phyloP scores from a whole-genome alignment of 192 early-diverging fungal genomes.

The Coemansia sp. region DNA sequence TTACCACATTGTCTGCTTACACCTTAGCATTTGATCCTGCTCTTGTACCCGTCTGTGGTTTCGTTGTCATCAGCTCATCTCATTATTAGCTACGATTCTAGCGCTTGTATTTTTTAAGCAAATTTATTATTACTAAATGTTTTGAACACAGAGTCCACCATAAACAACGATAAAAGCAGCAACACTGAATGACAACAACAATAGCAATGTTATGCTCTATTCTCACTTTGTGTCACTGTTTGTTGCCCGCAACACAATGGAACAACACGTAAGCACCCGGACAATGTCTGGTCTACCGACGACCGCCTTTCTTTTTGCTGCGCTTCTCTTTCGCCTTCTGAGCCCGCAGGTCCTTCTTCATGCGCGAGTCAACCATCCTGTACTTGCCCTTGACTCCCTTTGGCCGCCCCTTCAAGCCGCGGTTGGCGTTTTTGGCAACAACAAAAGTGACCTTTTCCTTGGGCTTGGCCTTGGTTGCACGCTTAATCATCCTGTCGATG shows the following conservation, averaged over 20 bases:
- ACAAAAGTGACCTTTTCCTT: constrained; percentile 83
- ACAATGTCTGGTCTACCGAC: constrained; percentile 9
- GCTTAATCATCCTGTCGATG: constrained; percentile 83
- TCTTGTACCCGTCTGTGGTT: constrained; percentile 4
- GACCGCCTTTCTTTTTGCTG: constrained; percentile 21
- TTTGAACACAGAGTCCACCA: no score
- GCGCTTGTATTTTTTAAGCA: no score
- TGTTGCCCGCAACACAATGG: neutral
- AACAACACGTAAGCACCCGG: neutral
- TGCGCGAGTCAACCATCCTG: constrained; percentile 94
- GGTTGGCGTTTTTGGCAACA: constrained; percentile 81
- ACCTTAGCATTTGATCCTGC: neutral
- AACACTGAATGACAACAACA: no score
- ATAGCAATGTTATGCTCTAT: no score
- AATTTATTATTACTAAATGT: no score
- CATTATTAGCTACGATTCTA: no score
- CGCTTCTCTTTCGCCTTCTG: constrained; percentile 58
- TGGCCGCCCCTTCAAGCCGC: constrained; percentile 85
- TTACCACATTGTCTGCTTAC: no score
- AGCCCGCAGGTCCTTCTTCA: constrained; percentile 95
- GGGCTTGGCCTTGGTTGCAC: constrained; percentile 69
- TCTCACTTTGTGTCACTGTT: neutral
- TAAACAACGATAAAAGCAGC: no score
- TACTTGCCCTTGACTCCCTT: constrained; percentile 97
- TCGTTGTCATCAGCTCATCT: neutral